Conservation (phyloP, 805 yeast genomes). For the Candida maltosa region DNA sequence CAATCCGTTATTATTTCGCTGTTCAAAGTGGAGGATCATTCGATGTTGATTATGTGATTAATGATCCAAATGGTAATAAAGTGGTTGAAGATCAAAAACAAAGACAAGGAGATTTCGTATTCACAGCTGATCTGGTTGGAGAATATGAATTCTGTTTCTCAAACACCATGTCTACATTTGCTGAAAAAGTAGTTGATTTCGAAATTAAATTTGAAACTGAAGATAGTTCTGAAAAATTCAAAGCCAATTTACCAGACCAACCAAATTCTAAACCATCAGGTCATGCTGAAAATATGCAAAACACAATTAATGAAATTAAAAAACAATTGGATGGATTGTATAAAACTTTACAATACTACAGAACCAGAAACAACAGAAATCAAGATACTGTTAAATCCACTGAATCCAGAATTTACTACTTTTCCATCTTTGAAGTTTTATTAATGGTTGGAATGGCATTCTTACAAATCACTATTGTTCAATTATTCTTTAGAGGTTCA, state of each 20-base stretch:
- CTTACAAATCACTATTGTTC: constrained; percentile 65
- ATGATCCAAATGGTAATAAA: constrained; percentile 53
- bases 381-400: constrained; percentile 84
- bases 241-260: constrained; percentile 58
- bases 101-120: constrained; percentile 77
- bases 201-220: constrained; percentile 60
- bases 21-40: constrained; percentile 79
- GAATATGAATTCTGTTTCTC: constrained; percentile 87
- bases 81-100: constrained; percentile 56
- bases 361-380: constrained; percentile 87
- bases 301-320: constrained; percentile 57
- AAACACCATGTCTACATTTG: constrained; percentile 76
- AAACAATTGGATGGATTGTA: constrained; percentile 53
- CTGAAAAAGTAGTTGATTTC: constrained; percentile 81
- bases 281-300: constrained; percentile 50
- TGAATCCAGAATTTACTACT: constrained; percentile 72
- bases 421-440: constrained; percentile 66
- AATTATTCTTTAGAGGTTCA: constrained; percentile 67
- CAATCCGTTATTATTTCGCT: constrained; percentile 75
- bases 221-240: constrained; percentile 33
- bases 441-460: constrained; percentile 74
- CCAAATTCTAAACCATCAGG: constrained; percentile 49
- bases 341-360: constrained; percentile 73
- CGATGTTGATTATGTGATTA: constrained; percentile 70
- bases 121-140: constrained; percentile 63